Conservation (phyloP, 495 filamentous ascomycete species). For the Penicillium flavigenum region DNA sequence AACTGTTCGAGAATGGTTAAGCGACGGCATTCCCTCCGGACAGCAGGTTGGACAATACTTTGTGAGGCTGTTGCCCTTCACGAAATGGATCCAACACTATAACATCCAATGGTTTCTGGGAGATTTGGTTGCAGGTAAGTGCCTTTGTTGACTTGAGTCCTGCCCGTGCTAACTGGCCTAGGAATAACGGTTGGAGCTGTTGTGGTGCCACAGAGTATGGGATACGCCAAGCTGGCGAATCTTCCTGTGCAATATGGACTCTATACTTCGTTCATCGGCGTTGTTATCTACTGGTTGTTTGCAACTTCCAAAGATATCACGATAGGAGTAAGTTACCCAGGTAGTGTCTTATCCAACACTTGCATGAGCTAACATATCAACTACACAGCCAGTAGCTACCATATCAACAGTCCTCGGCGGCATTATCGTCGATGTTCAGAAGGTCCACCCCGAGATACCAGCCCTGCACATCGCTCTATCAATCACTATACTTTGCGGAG, state of each 20-base stretch:
- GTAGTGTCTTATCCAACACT: neutral
- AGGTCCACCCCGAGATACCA: slow-evolving; percentile 55
- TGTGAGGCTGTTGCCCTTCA: slow-evolving; percentile 73
- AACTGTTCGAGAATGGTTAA: slow-evolving; percentile 3
- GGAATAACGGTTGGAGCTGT: slow-evolving; percentile 77
- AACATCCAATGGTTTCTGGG: slow-evolving; percentile 83
- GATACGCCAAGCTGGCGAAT: slow-evolving; percentile 81
- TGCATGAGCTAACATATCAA: neutral
- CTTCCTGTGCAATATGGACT: slow-evolving; percentile 78
- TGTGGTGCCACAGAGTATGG: slow-evolving; percentile 94
- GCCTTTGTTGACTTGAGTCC: neutral
- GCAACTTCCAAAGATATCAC: slow-evolving; percentile 98
- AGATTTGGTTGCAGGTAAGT: slow-evolving; percentile 81
- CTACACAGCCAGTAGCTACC: slow-evolving; percentile 80
- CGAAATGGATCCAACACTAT: slow-evolving; percentile 80
- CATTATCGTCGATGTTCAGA: slow-evolving; percentile 60
- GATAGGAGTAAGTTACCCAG: slow-evolving; percentile 68
- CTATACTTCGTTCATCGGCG: slow-evolving; percentile 95
- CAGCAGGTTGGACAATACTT: slow-evolving; percentile 57
- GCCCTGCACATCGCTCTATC: slow-evolving; percentile 67
- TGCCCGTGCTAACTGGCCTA: neutral
- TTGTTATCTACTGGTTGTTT: slow-evolving; percentile 93
- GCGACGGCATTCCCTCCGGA: slow-evolving; percentile 44
- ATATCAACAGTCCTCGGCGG: slow-evolving; percentile 84
- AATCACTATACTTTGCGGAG: slow-evolving; percentile 73